Evolutionary conservation across 768 basidiomycete species (phyloP).

Genomic region (Paxillus ammoniavirescens): DNA sequence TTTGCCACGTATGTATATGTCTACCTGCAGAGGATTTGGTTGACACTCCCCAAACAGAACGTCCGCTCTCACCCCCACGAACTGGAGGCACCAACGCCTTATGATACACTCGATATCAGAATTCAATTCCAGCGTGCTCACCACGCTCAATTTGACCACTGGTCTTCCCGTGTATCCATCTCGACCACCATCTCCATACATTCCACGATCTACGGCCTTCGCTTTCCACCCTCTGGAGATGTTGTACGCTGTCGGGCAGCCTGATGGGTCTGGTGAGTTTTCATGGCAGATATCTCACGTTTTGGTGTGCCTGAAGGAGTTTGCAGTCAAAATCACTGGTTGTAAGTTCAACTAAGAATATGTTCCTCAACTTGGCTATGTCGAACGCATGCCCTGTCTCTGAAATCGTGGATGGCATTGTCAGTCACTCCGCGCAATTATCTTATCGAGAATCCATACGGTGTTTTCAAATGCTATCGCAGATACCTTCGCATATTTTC

Average conservation of each 20-base stretch:
- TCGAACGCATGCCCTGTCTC: neutral
- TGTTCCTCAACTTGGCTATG: neutral
- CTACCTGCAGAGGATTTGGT: neutral
- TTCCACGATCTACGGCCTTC: conserved; percentile 61
- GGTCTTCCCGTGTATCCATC: conserved; percentile 55
- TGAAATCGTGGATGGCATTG: neutral
- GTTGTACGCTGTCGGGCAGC: conserved; percentile 71
- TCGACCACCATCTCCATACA: conserved; percentile 57
- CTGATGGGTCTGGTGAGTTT: conserved; percentile 60
- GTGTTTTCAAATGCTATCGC: conserved; percentile 8
- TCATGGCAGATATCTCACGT: neutral
- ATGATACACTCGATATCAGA: conserved; percentile 55
- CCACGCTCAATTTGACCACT: conserved; percentile 49
- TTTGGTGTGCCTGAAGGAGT: conserved; percentile 2
- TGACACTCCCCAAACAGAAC: conserved; percentile 37
- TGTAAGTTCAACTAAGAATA: conserved; percentile 44
- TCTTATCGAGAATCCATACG: conserved; percentile 10
- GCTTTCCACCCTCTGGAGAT: conserved; percentile 86
- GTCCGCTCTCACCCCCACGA: conserved; percentile 56
- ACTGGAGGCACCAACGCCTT: conserved; percentile 67
- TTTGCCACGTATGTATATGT: conserved; percentile 71
- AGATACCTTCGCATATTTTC: conserved; percentile 9
- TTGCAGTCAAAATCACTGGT: conserved; percentile 54
- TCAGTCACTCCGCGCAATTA: conserved; percentile 3
- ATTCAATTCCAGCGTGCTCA: conserved; percentile 30